Base-by-base conservation (phyloP, 345 rosid genomes). In the Gynandropsis gynandra region DNA sequence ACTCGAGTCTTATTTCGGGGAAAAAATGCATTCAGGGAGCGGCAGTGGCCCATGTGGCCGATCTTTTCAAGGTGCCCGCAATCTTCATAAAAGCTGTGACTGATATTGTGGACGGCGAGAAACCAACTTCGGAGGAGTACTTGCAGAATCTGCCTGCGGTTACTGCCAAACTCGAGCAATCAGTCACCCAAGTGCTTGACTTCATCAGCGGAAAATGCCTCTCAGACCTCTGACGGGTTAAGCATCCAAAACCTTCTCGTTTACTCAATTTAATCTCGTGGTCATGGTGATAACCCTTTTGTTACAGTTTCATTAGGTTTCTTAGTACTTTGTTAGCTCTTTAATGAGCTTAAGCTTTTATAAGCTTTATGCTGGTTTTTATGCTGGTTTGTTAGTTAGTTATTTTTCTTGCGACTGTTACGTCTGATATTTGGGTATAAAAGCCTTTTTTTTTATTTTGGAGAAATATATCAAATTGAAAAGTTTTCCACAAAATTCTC, bases 11-110 rank as follows among this genome's bases (percentile, higher is more conserved):
- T 54, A 48, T 34, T 49, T 42, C 21, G 42, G 17, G 3, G 7
- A 42, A 36, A n/a, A 10, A 35, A 50, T 16, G 44, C 9, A 33
- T 39, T 49, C 80, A 93, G 95, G 99, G 95, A 62, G 97, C 94
- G 34, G 94, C 94, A 9, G 69, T 85, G 61, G 95, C 83, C 31
- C 82, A 80, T 21, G 95, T 83, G 35, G 87, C 95, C 27, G 94
- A 77, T 51, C 82, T 88, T 42, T 68, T 81, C 36, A 80, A 85
- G 56, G 82, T 88, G 47, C 99, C 99, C 37, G 73, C 73, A 52
- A 74, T 93, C 65, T 77, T 81, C 59, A 29, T 93, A 41, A 93
- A 88, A 81, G 99, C 81, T 10, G 85, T 88, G 64, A 88, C 93
- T 13, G 92, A 88, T 50, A 67, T 81, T 20, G 80, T 85, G 58